These are phyloP conservation scores for Blastobotrys raffinosifermentans DNA, from an alignment of 1,139 yeast genomes.

Conservation along the genomic window DNA sequence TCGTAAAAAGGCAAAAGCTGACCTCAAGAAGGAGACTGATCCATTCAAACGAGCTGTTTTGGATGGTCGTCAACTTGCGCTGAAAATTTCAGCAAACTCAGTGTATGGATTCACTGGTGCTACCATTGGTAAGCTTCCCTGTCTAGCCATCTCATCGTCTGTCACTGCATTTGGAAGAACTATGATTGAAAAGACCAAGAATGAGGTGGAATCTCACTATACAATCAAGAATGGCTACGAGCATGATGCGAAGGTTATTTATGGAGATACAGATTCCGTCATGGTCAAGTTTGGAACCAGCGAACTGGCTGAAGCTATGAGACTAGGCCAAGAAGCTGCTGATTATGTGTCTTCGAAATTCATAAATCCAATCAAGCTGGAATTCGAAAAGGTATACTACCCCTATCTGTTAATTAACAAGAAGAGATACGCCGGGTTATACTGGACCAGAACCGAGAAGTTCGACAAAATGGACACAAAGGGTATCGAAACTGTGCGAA, in stretches of 20 bases:
- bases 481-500: conserved; percentile 96
- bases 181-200: conserved; percentile 91
- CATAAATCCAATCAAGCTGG: conserved; percentile 82
- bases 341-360: conserved; percentile 73
- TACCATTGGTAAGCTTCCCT: conserved; percentile 92
- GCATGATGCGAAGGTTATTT: conserved; percentile 83
- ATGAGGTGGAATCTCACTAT: conserved; percentile 75
- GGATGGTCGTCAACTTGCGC: conserved; percentile 94
- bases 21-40: conserved; percentile 86
- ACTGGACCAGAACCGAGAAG: conserved; percentile 87
- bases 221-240: conserved; percentile 73
- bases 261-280: conserved; percentile 99
- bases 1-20: conserved; percentile 87
- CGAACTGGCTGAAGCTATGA: conserved; percentile 84
- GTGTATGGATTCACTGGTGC: conserved; percentile 99
- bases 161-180: conserved; percentile 94
- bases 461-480: conserved; percentile 97
- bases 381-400: conserved; percentile 93
- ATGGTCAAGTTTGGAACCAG: conserved; percentile 93
- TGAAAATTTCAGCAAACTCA: conserved; percentile 95
- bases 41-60: conserved; percentile 90
- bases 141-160: conserved; percentile 92
- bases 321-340: conserved; percentile 91
- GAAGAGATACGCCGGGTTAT: conserved; percentile 94
- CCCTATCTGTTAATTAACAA: conserved; percentile 92